Base-by-base conservation (phyloP, 768 basidiomycete genomes). In the Xanthoconium purpureum region DNA sequence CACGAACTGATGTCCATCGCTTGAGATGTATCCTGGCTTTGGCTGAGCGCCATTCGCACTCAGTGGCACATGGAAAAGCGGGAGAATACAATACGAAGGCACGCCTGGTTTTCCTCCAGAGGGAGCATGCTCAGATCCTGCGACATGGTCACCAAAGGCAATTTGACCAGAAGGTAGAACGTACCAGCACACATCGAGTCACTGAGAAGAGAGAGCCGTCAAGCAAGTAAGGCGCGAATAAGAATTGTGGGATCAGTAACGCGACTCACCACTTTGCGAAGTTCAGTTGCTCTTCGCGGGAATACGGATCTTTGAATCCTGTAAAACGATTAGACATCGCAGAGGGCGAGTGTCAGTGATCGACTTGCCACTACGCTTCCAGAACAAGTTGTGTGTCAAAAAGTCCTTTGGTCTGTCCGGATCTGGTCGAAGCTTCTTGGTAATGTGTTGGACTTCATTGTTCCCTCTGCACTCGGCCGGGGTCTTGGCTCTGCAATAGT, bases 51-150 rank as follows among this genome's bases (percentile, higher is more conserved):
- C 56, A 18, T 59, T 64, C 4, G 66, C 49, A 4, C 62, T 61
- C 53, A 61, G 56, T 1, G 71, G 71, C 1, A 71, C 62, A 63
- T 85, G 85, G 67, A 86, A 81, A 44, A 84, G 71, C 0, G 83
- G 82, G 8, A 82, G 67, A 8, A 71, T 75, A 58, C 85, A 87
- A 54, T 74, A 82, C 0, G 82, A 85, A 0, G 81, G 81, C 28
- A 67, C 73, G 1, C 76, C 73, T 2, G 77, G 70, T 35, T 66
- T 70, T 12, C 67, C 65, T 12, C 67, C 69, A 7, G 73, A 71
- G 8, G 68, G 72, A 8, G 66, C 61, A 59, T 85, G 84, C 62
- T 85, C 83, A 0, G 76, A 64, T 8, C 80, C 84, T 85, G 44
- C 10, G 17, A 30, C 12, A 18, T 33, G 5, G 11, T 50, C 39